phyloP scores from a whole-genome alignment of 1,284 basidiomycete species.

The Puccinia polysora region DNA sequence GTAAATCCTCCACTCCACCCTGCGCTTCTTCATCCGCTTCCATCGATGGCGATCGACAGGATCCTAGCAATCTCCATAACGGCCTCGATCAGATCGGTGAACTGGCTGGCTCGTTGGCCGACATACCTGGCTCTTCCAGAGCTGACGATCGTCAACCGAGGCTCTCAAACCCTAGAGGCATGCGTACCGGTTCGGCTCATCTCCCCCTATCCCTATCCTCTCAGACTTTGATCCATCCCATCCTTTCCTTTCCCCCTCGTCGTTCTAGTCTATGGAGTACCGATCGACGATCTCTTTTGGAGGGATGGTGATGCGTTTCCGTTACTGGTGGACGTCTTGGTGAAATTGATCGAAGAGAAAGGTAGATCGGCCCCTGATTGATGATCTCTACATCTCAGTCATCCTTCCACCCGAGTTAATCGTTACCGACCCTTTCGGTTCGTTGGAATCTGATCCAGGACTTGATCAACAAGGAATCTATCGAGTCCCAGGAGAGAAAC shows the following conservation, averaged over 20 bases:
- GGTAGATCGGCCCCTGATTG: too few relatives aligned
- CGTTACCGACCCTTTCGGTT: too few relatives aligned
- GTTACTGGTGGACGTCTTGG: conserved; percentile 26
- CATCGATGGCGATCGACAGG: neutral
- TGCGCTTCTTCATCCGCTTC: conserved; percentile 2
- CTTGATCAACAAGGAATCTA: conserved; percentile 42
- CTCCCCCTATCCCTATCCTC: neutral
- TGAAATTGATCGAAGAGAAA: conserved; percentile 39
- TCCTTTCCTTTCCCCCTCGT: neutral
- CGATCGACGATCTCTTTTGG: conserved; percentile 37
- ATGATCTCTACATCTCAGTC: too few relatives aligned
- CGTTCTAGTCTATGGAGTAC: conserved; percentile 34
- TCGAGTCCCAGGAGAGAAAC: conserved; percentile 35
- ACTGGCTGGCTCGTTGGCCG: conserved; percentile 28
- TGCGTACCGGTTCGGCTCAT: conserved; percentile 18
- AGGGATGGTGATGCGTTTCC: conserved; percentile 34
- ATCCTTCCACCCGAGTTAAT: too few relatives aligned
- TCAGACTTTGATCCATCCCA: neutral
- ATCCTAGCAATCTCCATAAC: conserved; percentile 4
- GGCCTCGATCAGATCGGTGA: conserved; percentile 39
- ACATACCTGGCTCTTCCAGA: neutral
- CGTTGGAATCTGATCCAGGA: too few relatives aligned
- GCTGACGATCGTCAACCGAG: conserved; percentile 32
- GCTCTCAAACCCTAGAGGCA: conserved; percentile 31
- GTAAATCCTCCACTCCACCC: neutral